phyloP scores from a whole-genome alignment of 768 basidiomycete species.

The Boletellus ananas region DNA sequence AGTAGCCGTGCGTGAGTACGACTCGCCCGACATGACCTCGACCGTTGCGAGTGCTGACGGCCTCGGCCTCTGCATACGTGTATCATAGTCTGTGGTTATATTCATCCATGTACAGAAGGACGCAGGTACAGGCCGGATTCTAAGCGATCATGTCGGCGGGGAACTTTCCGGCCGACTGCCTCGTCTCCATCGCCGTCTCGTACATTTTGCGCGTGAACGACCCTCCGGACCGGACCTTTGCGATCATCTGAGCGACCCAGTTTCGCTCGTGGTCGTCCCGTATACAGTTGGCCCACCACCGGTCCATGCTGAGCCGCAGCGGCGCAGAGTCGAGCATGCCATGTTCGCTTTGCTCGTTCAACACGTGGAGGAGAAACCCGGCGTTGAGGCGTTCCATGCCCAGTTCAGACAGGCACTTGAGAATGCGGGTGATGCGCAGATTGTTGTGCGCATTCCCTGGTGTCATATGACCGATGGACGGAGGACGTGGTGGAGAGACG shows the following conservation, averaged over 20 bases:
- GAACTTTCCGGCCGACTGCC: slow-evolving; percentile 24
- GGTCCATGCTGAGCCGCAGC: slow-evolving; percentile 63
- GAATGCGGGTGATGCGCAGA: slow-evolving; percentile 70
- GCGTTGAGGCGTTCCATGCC: slow-evolving; percentile 61
- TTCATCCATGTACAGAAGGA: too few relatives aligned
- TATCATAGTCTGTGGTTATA: neutral
- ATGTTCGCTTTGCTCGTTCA: slow-evolving; percentile 64
- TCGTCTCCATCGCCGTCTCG: slow-evolving; percentile 42
- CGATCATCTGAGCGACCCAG: slow-evolving; percentile 51
- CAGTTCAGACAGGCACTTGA: slow-evolving; percentile 71
- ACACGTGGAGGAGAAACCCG: slow-evolving; percentile 65
- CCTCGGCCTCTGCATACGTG: too few relatives aligned
- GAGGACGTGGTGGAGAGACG: slow-evolving; percentile 28
- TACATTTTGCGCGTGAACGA: slow-evolving; percentile 60
- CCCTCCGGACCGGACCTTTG: slow-evolving; percentile 43
- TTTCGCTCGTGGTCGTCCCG: slow-evolving; percentile 55
- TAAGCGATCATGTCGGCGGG: slow-evolving; percentile 1
- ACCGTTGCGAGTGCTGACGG: slow-evolving; percentile 4
- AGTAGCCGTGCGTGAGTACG: slow-evolving; percentile 18
- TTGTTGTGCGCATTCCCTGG: slow-evolving; percentile 73
- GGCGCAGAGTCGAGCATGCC: slow-evolving; percentile 45
- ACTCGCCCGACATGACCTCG: neutral
- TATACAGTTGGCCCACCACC: slow-evolving; percentile 76
- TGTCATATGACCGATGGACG: neutral
- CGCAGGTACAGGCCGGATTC: neutral